Evolutionary conservation across 805 yeast genomes (phyloP).

Genomic region (Saccharomycopsis fodiens): DNA sequence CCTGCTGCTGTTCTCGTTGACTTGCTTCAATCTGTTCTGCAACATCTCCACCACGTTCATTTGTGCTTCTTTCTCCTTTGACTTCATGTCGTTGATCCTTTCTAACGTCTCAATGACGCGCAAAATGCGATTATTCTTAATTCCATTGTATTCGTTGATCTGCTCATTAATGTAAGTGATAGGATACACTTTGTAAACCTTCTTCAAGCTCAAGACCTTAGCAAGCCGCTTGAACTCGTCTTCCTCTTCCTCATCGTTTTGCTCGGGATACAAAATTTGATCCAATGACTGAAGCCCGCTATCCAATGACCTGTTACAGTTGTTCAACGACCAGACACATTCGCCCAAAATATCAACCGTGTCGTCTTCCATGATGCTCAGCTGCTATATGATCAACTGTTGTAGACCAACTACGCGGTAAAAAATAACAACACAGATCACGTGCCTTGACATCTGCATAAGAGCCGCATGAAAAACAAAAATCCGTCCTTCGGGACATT

Average conservation of each 20-base stretch:
- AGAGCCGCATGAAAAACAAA: not conserved
- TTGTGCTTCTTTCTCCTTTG: slow-evolving; percentile 17
- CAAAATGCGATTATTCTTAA: slow-evolving; percentile 18
- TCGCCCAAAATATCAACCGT: slow-evolving; percentile 16
- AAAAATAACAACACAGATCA: no score
- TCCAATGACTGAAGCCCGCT: slow-evolving; percentile 10
- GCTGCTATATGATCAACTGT: no score
- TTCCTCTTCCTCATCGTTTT: slow-evolving; percentile 1
- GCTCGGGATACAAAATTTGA: slow-evolving; percentile 6
- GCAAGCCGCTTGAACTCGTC: slow-evolving; percentile 18
- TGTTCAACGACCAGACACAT: slow-evolving; percentile 13
- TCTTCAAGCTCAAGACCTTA: slow-evolving; percentile 14
- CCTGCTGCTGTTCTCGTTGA: not conserved
- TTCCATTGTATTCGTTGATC: slow-evolving; percentile 18
- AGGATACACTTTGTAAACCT: slow-evolving; percentile 19
- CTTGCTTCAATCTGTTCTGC: slow-evolving; percentile 16
- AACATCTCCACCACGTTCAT: slow-evolving; percentile 14
- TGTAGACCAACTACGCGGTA: no score
- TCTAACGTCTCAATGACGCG: slow-evolving; percentile 19
- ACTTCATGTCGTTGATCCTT: slow-evolving; percentile 16
- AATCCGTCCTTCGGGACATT: slow-evolving; percentile 48
- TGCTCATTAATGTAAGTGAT: slow-evolving; percentile 18
- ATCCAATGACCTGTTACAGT: slow-evolving; percentile 13
- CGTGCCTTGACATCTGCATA: no score
- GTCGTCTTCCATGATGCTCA: slow-evolving; percentile 2